Percentiles rank a stretch among this genome's conserved stretches.
Conservation (phyloP, 1,284 basidiomycete genomes). For the Moniliophthora roreri region DNA sequence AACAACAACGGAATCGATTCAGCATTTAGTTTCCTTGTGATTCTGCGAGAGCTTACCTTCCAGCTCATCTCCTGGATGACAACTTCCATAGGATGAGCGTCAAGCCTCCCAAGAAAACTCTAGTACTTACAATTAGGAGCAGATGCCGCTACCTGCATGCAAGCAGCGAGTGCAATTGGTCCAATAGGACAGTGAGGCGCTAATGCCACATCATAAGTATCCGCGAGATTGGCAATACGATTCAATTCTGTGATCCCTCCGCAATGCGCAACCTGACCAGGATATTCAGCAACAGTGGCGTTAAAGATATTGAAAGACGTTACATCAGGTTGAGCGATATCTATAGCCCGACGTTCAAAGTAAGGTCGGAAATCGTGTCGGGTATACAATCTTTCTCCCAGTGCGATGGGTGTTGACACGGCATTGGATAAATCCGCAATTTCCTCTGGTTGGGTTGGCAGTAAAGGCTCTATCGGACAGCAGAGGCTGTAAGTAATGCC, state of each 20-base stretch:
- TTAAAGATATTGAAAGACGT: slow-evolving; percentile 14
- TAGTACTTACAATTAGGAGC: slow-evolving; percentile 51
- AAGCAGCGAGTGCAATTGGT: slow-evolving; percentile 74
- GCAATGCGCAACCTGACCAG: slow-evolving; percentile 54
- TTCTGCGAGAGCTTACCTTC: slow-evolving; percentile 37
- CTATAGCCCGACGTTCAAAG: slow-evolving; percentile 66
- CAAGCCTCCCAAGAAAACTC: slow-evolving; percentile 1
- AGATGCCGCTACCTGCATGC: slow-evolving; percentile 55
- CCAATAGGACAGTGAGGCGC: slow-evolving; percentile 67
- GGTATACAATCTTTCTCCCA: slow-evolving; percentile 73
- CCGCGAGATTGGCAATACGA: slow-evolving; percentile 68
- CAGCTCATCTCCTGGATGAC: slow-evolving; percentile 71
- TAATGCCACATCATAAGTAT: slow-evolving; percentile 65
- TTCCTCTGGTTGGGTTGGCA: slow-evolving; percentile 68
- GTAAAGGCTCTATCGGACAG: slow-evolving; percentile 51
- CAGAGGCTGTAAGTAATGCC: neutral
- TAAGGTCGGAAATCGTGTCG: slow-evolving; percentile 73
- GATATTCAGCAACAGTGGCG: neutral
- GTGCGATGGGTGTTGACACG: slow-evolving; percentile 67
- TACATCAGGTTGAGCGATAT: slow-evolving; percentile 78
- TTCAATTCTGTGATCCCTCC: slow-evolving; percentile 76
- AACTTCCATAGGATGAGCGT: slow-evolving; percentile 32
- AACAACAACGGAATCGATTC: neutral
- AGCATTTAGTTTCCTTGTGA: neutral
- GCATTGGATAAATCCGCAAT: slow-evolving; percentile 63